phyloP scores from a whole-genome alignment of 371 early-diverging fungal species.

The Mucor racemosus region DNA sequence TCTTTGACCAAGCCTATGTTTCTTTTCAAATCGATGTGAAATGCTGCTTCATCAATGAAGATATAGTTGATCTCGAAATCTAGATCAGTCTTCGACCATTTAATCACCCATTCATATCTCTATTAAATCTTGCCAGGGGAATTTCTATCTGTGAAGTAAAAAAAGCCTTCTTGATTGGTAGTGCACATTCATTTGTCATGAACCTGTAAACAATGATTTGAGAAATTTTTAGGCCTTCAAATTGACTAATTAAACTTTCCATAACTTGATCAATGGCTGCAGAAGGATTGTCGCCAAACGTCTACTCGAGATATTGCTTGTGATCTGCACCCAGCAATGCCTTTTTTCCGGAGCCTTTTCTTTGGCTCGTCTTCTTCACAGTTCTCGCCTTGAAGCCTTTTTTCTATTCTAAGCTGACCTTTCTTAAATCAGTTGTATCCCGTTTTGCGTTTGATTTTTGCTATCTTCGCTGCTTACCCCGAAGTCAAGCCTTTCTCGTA shows the following conservation, averaged over 20 bases:
- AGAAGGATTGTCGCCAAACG: constrained; percentile 10
- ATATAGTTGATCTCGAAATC: constrained; percentile 11
- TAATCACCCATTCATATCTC: constrained; percentile 3
- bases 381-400: too few relatives aligned
- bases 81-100: constrained; percentile 11
- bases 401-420: too few relatives aligned
- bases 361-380: too few relatives aligned
- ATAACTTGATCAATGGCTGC: neutral
- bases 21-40: constrained; percentile 17
- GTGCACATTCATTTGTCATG: neutral
- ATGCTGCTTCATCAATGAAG: constrained; percentile 19
- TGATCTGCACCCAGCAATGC: neutral
- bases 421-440: too few relatives aligned
- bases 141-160: neutral
- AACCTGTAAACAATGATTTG: neutral
- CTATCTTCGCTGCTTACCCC: too few relatives aligned
- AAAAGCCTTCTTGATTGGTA: too few relatives aligned
- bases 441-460: too few relatives aligned
- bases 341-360: too few relatives aligned
- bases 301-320: constrained; percentile 12
- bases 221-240: neutral
- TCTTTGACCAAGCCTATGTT: constrained; percentile 38
- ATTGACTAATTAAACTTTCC: neutral
- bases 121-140: neutral
- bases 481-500: too few relatives aligned